Evolutionary conservation across 257 asterid genomes (phyloP), one percentile per base, ranked within the genome.

Genomic region (Euphrasia confusa): DNA sequence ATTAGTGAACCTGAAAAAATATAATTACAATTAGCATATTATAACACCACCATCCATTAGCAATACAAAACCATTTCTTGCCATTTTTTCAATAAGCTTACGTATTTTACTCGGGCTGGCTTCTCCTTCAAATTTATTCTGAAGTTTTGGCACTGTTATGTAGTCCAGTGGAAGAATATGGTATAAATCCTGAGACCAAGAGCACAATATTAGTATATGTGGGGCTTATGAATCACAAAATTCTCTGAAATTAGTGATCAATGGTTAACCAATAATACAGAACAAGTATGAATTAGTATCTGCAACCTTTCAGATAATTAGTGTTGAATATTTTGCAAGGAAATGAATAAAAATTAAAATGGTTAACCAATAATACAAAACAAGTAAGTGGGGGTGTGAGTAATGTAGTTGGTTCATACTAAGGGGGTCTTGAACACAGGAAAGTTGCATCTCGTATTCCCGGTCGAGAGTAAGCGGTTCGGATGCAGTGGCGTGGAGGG

Each of bases 401-500:
- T 44, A 5, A 39, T 26, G 72, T 24, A 39, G 8, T 0, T 24
- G 13, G 13, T 32, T 15, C 77, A 66, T 77, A 91, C 96, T 88
- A 21, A 77, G 82, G 50, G 89, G 83, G 79, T 91, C 96, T 73
- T 85, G 94, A 57, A 73, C 68, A 96, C 98, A 88, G 8, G 95
- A 81, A 50, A 86, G 66, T 68, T 86, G 98, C 98, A 91, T 86
- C 17, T 88, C 80, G 47, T 85, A 91, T 71, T 91, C 98, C 64
- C 86, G 82, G 8, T 79, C 76, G 7, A 88, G 88, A 15, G 90
- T 79, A 27, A 91, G 91, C 0, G 94, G 96, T 75, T 91, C 98
- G 4, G 98, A 91, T 3, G 87, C 98, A 4, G 98, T 91, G 54
- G 98, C 95, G 71, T 82, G 85, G 12, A 91, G 96, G 55, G 84